Evolutionary conservation across 805 yeast species (phyloP), one percentile per base, ranked within the genome.

Genomic region (Cyberlindnera amylophila): DNA sequence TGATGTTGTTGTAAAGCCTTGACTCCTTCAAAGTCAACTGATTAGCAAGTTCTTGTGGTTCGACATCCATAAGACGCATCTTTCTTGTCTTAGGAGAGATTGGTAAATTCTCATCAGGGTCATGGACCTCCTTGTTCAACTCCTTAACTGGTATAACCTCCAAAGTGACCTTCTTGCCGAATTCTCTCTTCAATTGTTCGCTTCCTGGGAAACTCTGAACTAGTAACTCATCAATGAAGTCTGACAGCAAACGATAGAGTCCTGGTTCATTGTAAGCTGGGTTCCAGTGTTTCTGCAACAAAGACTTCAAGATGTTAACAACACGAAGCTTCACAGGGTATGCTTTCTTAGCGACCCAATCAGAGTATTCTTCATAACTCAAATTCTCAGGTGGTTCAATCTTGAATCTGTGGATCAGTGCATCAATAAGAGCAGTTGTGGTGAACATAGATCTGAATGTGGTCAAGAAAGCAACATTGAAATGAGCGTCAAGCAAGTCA

Each of bases 351-450:
- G 79, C 77, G 9, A 80, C 70, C 96, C 96, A 88, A 9, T 72
- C 63, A 34, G 79, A 77, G 59, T 85, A 86, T 55, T 87, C 95
- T 47, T 84, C 95, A 56, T 79, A 86, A 45, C 86, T 78, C 46
- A 91, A 64, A 0, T 95, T 96, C 55, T 86, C 96, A 0, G 96
- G 96, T 17, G 96, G 93, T 48, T 77, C 77, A 13, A 78, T 64
- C 42, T 80, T 73, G 62, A 81, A 91, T 42, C 95, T 69, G 31
- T 74, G 72, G 26, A 85, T 74, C 52, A 87, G 64, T 33, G 75
- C 58, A 32, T 72, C 71, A 33, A 86, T 66, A 29, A 90, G 67
- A 39, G 81, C 84, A 9, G 72, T 62, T 2, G 93, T 74, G 3
- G 83, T 71, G 67, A 82, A 74, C 59, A 89, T 85, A 27, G 90